Evolutionary conservation across 2,329 filamentous ascomycete species (phyloP).

Genomic region (Diaporthe sp.): DNA sequence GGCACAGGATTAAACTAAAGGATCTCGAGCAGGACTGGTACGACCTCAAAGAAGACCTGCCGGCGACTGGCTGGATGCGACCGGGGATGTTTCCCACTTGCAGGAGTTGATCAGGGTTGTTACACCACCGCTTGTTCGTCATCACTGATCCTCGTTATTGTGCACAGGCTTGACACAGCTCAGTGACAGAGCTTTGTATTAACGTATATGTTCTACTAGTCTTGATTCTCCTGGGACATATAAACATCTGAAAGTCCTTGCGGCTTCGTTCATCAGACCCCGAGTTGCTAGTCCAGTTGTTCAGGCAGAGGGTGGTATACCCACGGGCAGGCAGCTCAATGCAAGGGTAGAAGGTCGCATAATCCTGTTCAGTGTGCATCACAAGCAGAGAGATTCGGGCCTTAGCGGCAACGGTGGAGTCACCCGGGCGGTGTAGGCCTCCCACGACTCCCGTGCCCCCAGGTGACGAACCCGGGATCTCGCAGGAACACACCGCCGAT

Average conservation of each 20-base stretch:
- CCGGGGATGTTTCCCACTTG: background rate
- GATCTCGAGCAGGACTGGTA: background rate
- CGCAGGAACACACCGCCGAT: background rate
- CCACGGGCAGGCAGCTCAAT: conserved; percentile 40
- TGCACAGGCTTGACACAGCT: no score
- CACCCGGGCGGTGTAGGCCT: conserved; percentile 38
- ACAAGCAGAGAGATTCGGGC: conserved; percentile 41
- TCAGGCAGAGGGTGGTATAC: conserved; percentile 42
- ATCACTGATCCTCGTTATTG: background rate
- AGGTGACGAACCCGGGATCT: background rate
- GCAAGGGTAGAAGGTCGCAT: conserved; percentile 41
- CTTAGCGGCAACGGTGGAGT: conserved; percentile 6
- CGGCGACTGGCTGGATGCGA: background rate
- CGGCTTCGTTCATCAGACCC: conserved; percentile 39
- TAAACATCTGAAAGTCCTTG: no score
- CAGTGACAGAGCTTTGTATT: no score
- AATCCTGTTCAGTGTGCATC: conserved; percentile 43
- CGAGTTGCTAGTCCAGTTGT: conserved; percentile 41
- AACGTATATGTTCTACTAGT: no score
- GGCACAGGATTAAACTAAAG: background rate
- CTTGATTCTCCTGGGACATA: no score
- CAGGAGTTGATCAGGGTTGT: background rate
- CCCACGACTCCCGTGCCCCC: conserved; percentile 36
- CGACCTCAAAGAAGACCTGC: background rate
- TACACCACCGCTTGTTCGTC: no score